These are phyloP conservation scores for Solanum megistacrolobum DNA, from an alignment of 257 asterid genomes.

Conservation along the genomic window DNA sequence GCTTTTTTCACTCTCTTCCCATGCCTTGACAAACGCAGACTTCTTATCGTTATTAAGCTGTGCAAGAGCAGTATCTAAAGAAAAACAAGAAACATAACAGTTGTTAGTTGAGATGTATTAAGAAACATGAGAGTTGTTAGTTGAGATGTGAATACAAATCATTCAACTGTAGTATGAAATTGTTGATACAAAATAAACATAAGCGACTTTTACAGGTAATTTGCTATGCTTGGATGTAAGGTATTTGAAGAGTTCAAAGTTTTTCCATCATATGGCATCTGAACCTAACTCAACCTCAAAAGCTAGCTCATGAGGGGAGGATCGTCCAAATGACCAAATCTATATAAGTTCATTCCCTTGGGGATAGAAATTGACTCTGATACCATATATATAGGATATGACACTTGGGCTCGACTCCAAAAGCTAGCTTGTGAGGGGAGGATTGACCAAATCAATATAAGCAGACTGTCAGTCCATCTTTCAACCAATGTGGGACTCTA, in stretches of 20 bases:
- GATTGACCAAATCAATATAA: neutral
- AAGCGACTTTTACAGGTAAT: neutral
- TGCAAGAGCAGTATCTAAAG: constrained; percentile 68
- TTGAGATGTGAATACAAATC: neutral
- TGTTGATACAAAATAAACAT: neutral
- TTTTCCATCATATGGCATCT: neutral
- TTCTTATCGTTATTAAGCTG: constrained; percentile 56
- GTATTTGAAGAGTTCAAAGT: too few species aligned
- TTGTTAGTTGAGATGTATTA: neutral
- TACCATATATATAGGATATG: too few species aligned
- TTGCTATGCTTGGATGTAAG: too few species aligned
- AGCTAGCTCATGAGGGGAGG: neutral
- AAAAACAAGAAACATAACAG: neutral
- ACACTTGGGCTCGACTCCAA: neutral
- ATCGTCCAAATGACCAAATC: neutral
- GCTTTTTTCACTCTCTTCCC: constrained; percentile 75
- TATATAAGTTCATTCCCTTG: neutral
- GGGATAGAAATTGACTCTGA: neutral
- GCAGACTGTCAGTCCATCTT: neutral
- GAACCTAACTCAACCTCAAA: neutral
- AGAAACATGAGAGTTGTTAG: neutral
- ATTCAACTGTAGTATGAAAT: neutral
- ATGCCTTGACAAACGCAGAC: constrained; percentile 59
- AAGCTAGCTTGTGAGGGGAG: neutral
- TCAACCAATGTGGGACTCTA: neutral